phyloP scores from a whole-genome alignment of 2,329 filamentous ascomycete genomes.

The Conoideocrella luteorostrata region DNA sequence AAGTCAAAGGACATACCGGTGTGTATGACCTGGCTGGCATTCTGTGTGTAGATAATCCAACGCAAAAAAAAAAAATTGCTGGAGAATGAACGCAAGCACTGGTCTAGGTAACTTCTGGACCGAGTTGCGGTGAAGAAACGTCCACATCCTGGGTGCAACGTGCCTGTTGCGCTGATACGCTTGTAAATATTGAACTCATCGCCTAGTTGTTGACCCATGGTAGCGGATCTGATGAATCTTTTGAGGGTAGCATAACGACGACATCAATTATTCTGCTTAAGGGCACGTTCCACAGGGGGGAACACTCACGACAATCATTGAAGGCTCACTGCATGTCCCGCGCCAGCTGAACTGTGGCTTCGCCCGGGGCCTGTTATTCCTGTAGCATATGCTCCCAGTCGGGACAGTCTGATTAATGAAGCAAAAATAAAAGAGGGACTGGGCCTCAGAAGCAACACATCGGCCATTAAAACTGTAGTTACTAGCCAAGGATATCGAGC shows the following conservation, averaged over 20 bases:
- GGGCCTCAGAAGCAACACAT: too few species aligned
- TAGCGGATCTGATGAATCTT: neutral
- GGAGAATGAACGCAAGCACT: constrained; percentile 29
- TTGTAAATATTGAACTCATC: constrained; percentile 4
- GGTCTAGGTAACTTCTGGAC: constrained; percentile 26
- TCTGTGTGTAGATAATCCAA: constrained; percentile 41
- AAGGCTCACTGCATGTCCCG: constrained; percentile 16
- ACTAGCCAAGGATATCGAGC: constrained; percentile 17
- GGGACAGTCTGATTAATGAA: too few species aligned
- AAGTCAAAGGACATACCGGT: constrained; percentile 27
- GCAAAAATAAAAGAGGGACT: too few species aligned
- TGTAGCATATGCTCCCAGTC: too few species aligned
- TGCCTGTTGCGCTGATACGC: neutral
- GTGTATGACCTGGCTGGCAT: constrained; percentile 37
- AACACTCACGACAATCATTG: neutral
- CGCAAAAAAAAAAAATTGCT: constrained; percentile 33
- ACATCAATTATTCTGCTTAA: neutral
- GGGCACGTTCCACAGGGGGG: neutral
- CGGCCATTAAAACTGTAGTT: too few species aligned
- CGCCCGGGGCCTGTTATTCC: constrained; percentile 15
- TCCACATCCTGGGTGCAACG: constrained; percentile 26
- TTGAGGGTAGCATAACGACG: constrained; percentile 2
- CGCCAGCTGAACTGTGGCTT: constrained; percentile 20
- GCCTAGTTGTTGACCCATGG: neutral
- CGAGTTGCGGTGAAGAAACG: constrained; percentile 34